Conservation (phyloP, 2,329 filamentous ascomycete species). For the Paecilomyces sp. region DNA sequence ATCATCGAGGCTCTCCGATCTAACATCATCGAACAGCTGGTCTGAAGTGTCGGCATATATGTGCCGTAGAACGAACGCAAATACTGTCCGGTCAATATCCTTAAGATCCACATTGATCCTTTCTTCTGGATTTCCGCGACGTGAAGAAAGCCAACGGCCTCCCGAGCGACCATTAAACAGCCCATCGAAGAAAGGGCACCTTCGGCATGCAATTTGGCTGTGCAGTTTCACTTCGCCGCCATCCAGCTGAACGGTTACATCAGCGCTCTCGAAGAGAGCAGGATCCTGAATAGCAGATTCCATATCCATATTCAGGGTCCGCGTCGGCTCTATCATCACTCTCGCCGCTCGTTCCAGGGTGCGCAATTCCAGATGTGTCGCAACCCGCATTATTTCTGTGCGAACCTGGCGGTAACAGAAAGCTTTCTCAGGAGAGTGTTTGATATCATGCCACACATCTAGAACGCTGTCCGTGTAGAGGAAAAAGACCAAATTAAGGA, state of each 20-base stretch:
- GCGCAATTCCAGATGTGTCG: constrained; percentile 61
- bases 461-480: constrained; percentile 72
- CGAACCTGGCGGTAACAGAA: constrained; percentile 73
- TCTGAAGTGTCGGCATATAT: constrained; percentile 77
- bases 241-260: constrained; percentile 71
- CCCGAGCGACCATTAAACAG: constrained; percentile 82
- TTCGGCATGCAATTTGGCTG: constrained; percentile 68
- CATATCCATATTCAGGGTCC: constrained; percentile 63
- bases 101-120: constrained; percentile 69
- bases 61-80: constrained; percentile 70
- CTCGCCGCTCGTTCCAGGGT: constrained; percentile 71
- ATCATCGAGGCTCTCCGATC: constrained; percentile 65
- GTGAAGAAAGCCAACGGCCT: constrained; percentile 73
- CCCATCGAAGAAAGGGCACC: constrained; percentile 88
- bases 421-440: constrained; percentile 57
- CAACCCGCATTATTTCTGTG: constrained; percentile 80
- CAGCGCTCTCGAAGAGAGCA: constrained; percentile 69
- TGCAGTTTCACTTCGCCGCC: constrained; percentile 65
- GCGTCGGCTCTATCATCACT: constrained; percentile 60
- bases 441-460: constrained; percentile 79
- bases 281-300: constrained; percentile 60
- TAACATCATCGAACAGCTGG: constrained; percentile 73
- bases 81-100: constrained; percentile 67
- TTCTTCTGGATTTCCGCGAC: constrained; percentile 48
- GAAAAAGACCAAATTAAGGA: constrained; percentile 74